Base-by-base conservation (phyloP, 2,329 filamentous ascomycete species). In the Fusarium chuoi region DNA sequence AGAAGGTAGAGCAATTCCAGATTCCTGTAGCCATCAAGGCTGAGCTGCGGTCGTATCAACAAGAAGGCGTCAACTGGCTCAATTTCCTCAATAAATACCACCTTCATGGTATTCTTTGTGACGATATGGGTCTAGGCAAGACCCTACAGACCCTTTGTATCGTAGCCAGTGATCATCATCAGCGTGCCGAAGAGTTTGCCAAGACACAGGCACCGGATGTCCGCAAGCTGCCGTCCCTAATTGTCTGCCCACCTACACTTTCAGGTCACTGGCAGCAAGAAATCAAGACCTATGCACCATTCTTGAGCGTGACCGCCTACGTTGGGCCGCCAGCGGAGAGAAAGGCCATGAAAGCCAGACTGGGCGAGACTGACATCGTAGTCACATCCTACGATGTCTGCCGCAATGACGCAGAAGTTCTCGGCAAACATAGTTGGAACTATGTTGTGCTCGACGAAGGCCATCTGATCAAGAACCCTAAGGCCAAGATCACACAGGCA, bases 231-330 rank as follows among this genome's bases (percentile, higher is more conserved):
- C 95, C 96, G 5, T 98, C 96, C 18, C 88, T 99, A 62, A 98
- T 99, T 71, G 93, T 99, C 55, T 99, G 96, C 79, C 97, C 96
- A 11, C 96, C 96, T 3, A 98, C 96, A 1, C 87, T 99, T 30
- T 98, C 96, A 24, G 96, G 97, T 14, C 96, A 99, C 83, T 99
- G 96, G 96, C 95, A 98, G 82, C 96, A 99, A 81, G 96, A 99
- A 81, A 95, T 99, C 78, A 94, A 94, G 80, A 92, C 95, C 55
- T 99, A 98, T 78, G 96, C 97, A 4, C 96, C 96, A 1, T 99
- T 99, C 88, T 87, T 99, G 48, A 92, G 89, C 36, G 94, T 95
- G 42, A 92, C 95, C 10, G 93, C 96, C 6, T 99, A 98, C 78
- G 95, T 98, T 64, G 96, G 96, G 2, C 92, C 95, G 5, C 95